phyloP scores from a whole-genome alignment of 1,139 yeast genomes.

The Casaregolazyma lundiana region DNA sequence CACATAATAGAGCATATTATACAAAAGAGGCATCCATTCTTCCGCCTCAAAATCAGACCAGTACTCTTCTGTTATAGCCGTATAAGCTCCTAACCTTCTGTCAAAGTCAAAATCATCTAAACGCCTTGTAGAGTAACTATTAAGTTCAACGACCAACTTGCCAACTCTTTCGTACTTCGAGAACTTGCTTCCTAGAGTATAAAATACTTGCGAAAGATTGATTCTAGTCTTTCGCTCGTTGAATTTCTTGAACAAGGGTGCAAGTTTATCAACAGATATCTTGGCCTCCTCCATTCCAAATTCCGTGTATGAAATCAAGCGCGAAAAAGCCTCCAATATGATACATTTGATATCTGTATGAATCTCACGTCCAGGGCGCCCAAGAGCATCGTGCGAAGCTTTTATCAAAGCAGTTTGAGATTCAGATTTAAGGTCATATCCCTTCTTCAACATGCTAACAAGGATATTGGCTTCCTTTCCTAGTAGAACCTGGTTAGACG shows the following conservation, averaged over 20 bases:
- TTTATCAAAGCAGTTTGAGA: slow-evolving; percentile 52
- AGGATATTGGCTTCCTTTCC: slow-evolving; percentile 50
- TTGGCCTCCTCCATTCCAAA: slow-evolving; percentile 51
- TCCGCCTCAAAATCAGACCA: slow-evolving; percentile 43
- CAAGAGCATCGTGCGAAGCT: slow-evolving; percentile 59
- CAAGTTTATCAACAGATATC: slow-evolving; percentile 50
- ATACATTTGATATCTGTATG: slow-evolving; percentile 53
- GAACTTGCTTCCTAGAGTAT: slow-evolving; percentile 53
- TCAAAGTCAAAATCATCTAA: slow-evolving; percentile 79
- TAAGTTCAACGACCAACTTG: slow-evolving; percentile 54
- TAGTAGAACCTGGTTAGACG: slow-evolving; percentile 33
- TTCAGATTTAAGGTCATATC: slow-evolving; percentile 54
- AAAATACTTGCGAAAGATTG: slow-evolving; percentile 56
- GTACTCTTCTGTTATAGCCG: slow-evolving; percentile 52
- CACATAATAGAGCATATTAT: slow-evolving; percentile 64
- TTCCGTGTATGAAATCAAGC: slow-evolving; percentile 49
- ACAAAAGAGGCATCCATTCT: slow-evolving; percentile 80
- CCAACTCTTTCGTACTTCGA: slow-evolving; percentile 45
- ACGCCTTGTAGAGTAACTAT: slow-evolving; percentile 59
- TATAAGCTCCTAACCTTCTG: slow-evolving; percentile 63
- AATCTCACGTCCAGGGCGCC: slow-evolving; percentile 55
- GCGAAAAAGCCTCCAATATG: slow-evolving; percentile 54
- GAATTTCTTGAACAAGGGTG: slow-evolving; percentile 57
- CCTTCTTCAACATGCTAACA: slow-evolving; percentile 56
- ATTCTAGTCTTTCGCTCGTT: slow-evolving; percentile 58